Evolutionary conservation across 768 basidiomycete genomes (phyloP).

Genomic region (Tulasnella calospora): DNA sequence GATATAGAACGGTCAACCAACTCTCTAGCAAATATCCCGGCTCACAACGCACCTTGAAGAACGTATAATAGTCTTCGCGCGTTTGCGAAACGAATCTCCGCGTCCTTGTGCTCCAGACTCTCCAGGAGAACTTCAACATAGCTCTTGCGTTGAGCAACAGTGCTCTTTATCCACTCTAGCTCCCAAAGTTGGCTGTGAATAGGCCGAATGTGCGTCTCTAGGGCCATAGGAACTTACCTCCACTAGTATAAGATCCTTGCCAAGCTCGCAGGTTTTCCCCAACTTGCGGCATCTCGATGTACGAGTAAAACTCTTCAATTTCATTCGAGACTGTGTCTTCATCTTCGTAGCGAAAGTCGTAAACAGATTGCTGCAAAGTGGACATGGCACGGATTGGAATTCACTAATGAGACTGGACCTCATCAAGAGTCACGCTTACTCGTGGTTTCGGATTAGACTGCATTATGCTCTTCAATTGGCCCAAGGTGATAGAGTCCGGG

Average conservation of each 20-base stretch:
- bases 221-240: slow-evolving; percentile 48
- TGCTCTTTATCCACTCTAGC: slow-evolving; percentile 74
- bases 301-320: slow-evolving; percentile 96
- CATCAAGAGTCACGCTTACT: slow-evolving; percentile 25
- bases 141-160: slow-evolving; percentile 56
- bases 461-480: slow-evolving; percentile 34
- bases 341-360: slow-evolving; percentile 92
- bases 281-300: slow-evolving; percentile 89
- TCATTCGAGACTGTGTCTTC: slow-evolving; percentile 95
- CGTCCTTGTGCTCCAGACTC: slow-evolving; percentile 79
- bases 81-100: slow-evolving; percentile 78
- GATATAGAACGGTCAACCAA: background rate
- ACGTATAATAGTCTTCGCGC: slow-evolving; percentile 85
- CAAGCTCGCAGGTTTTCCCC: slow-evolving; percentile 83
- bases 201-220: background rate
- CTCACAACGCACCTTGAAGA: slow-evolving; percentile 63
- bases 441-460: slow-evolving; percentile 32
- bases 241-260: slow-evolving; percentile 74
- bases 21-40: background rate
- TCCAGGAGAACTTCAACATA: slow-evolving; percentile 79
- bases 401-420: background rate
- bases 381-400: background rate
- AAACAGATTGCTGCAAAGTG: slow-evolving; percentile 63
- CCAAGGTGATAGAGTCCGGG: slow-evolving; percentile 34
- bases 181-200: slow-evolving; percentile 29